phyloP scores from a whole-genome alignment of 805 yeast species.

The Cyberlindnera nakhonratchasimensis region DNA sequence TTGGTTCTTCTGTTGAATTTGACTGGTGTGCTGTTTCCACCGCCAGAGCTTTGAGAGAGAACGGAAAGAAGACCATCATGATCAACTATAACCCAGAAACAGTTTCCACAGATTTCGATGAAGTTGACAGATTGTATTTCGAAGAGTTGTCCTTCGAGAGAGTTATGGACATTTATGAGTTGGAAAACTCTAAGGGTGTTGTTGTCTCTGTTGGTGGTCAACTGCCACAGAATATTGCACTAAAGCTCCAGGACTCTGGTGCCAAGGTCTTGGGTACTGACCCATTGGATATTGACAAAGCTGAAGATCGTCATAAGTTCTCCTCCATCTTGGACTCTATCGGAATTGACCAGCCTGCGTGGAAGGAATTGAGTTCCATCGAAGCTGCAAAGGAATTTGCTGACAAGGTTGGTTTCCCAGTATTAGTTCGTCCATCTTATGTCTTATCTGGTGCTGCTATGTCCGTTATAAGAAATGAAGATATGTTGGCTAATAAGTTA shows the following conservation, averaged over 20 bases:
- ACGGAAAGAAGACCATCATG: slow-evolving; percentile 91
- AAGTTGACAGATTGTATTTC: slow-evolving; percentile 94
- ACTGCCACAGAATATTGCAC: slow-evolving; percentile 95
- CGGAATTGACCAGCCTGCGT: slow-evolving; percentile 92
- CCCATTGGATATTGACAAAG: slow-evolving; percentile 93
- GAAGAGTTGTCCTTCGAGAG: slow-evolving; percentile 95
- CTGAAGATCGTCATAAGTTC: slow-evolving; percentile 98
- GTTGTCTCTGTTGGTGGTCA: slow-evolving; percentile 98
- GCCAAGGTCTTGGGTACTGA: slow-evolving; percentile 90
- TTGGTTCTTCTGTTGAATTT: slow-evolving; percentile 97
- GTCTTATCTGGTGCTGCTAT: slow-evolving; percentile 98
- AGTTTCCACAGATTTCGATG: slow-evolving; percentile 96
- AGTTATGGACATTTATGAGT: slow-evolving; percentile 94
- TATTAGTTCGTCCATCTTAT: slow-evolving; percentile 94
- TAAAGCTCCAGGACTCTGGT: slow-evolving; percentile 72
- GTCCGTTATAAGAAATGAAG: slow-evolving; percentile 81
- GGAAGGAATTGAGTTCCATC: slow-evolving; percentile 91
- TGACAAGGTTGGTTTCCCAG: slow-evolving; percentile 86
- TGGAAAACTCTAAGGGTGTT: slow-evolving; percentile 85
- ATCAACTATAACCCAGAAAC: slow-evolving; percentile 98
- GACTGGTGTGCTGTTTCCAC: slow-evolving; percentile 99
- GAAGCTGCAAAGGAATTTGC: slow-evolving; percentile 87
- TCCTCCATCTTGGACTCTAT: slow-evolving; percentile 91
- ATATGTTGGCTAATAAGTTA: slow-evolving; percentile 78
- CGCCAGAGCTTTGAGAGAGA: slow-evolving; percentile 86